Conservation (phyloP, 1,284 basidiomycete genomes). For the Rhodotorula sp. region DNA sequence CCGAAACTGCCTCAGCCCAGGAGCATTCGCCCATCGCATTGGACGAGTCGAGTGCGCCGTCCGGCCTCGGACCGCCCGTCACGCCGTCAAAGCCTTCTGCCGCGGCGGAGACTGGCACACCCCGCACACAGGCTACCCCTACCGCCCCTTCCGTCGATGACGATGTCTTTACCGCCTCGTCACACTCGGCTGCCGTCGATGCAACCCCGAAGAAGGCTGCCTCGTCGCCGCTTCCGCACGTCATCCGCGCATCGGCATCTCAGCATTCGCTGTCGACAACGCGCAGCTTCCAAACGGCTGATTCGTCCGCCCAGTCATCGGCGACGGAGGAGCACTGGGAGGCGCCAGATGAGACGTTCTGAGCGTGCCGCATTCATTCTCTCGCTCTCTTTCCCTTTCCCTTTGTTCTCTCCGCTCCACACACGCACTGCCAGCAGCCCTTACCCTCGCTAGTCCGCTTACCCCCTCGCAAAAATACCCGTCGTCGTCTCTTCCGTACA, state of each 20-base stretch:
- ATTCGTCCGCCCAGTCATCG: background rate
- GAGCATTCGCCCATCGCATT: too few relatives aligned
- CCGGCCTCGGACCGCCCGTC: background rate
- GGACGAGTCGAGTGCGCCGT: too few relatives aligned
- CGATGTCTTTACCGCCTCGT: constrained; percentile 1
- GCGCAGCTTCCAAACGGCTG: constrained; percentile 11
- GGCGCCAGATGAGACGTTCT: background rate
- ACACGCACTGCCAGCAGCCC: background rate
- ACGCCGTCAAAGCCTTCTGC: background rate
- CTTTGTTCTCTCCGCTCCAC: too few relatives aligned
- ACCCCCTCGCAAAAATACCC: background rate
- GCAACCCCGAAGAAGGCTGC: background rate
- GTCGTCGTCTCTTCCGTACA: too few relatives aligned
- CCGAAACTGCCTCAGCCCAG: background rate
- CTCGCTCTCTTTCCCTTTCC: background rate
- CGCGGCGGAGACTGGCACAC: background rate
- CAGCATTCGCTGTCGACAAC: constrained; percentile 1
- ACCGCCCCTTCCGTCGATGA: background rate
- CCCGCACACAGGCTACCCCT: background rate
- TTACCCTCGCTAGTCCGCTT: too few relatives aligned
- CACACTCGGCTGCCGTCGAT: background rate
- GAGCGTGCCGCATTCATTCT: too few relatives aligned
- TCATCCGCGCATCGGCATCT: background rate
- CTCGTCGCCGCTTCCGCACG: background rate
- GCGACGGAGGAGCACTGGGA: background rate